Evolutionary conservation across 148 eudicot genomes (phyloP).

Genomic region (Persicaria maculosa): DNA sequence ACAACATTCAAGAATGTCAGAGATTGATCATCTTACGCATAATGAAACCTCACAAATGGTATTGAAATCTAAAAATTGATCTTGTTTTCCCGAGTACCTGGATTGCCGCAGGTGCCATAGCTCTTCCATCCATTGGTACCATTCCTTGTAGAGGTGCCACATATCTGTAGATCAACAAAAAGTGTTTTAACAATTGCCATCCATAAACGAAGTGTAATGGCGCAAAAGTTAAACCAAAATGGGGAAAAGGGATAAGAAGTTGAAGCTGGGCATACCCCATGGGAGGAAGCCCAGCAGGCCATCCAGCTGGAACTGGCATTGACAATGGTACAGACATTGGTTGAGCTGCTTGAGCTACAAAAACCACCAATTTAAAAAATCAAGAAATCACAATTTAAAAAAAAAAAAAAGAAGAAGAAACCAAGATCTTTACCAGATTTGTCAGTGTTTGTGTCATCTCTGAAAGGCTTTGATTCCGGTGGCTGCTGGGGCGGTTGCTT

Average conservation of each 20-base stretch:
- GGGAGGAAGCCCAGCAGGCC: constrained; percentile 86
- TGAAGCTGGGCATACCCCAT: constrained; percentile 62
- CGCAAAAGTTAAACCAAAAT: background rate
- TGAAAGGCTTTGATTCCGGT: constrained; percentile 18
- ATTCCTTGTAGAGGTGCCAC: constrained; percentile 97
- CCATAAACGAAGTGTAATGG: background rate
- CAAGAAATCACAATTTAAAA: background rate
- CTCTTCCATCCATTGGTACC: constrained; percentile 75
- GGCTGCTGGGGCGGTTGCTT: constrained; percentile 16
- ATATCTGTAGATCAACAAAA: constrained; percentile 43
- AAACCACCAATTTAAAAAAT: background rate
- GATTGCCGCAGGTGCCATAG: constrained; percentile 65
- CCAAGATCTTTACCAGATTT: constrained; percentile 34
- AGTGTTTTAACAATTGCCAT: background rate
- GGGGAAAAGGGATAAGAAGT: background rate
- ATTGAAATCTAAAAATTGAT: background rate
- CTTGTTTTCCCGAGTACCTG: constrained; percentile 34
- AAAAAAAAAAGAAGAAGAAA: background rate
- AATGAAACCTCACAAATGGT: background rate
- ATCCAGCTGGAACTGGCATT: constrained; percentile 68
- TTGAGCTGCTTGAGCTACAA: constrained; percentile 63
- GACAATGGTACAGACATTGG: constrained; percentile 56
- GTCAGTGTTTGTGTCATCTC: constrained; percentile 40
- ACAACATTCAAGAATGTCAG: background rate
- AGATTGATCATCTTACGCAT: background rate